These are phyloP conservation scores for Xylaria sp. DNA, from an alignment of 2,329 filamentous ascomycete genomes.

Conservation along the genomic window DNA sequence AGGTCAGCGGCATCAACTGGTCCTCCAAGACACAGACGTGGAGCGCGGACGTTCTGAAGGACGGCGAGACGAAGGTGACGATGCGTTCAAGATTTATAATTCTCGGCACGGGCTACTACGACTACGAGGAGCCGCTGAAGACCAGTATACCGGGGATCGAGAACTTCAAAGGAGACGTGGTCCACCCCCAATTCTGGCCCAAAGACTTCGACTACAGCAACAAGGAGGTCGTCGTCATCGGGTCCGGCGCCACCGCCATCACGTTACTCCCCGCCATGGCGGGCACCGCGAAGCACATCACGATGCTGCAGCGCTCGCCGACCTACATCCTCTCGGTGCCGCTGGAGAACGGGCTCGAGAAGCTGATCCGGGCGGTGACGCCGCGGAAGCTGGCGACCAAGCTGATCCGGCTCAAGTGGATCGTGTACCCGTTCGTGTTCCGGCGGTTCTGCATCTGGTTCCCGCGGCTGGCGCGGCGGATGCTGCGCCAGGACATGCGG, in stretches of 20 bases:
- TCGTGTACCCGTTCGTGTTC: constrained; percentile 49
- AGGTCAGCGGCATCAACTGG: constrained; percentile 55
- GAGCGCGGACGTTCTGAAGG: constrained; percentile 50
- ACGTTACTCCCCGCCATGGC: constrained; percentile 74
- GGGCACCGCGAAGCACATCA: constrained; percentile 65
- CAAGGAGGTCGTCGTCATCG: constrained; percentile 73
- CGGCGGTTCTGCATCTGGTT: constrained; percentile 56
- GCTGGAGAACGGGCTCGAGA: constrained; percentile 42
- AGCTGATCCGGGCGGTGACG: constrained; percentile 13
- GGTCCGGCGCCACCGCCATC: constrained; percentile 77
- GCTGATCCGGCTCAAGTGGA: constrained; percentile 49
- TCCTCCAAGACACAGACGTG: constrained; percentile 58
- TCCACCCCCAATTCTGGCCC: constrained; percentile 75
- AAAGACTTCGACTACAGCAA: constrained; percentile 64
- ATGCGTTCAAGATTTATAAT: constrained; percentile 58
- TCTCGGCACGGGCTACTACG: constrained; percentile 69
- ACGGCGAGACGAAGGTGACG: constrained; percentile 32
- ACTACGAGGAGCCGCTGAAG: constrained; percentile 66
- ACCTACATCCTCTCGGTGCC: constrained; percentile 65
- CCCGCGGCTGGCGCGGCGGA: constrained; percentile 50
- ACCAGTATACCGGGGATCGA: constrained; percentile 68
- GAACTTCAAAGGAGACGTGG: constrained; percentile 58
- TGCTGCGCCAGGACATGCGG: constrained; percentile 51
- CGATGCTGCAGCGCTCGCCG: constrained; percentile 80
- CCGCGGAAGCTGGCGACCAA: constrained; percentile 24